Conservation (phyloP, 2,329 filamentous ascomycete genomes). For the Rhynchosporium agropyri region DNA sequence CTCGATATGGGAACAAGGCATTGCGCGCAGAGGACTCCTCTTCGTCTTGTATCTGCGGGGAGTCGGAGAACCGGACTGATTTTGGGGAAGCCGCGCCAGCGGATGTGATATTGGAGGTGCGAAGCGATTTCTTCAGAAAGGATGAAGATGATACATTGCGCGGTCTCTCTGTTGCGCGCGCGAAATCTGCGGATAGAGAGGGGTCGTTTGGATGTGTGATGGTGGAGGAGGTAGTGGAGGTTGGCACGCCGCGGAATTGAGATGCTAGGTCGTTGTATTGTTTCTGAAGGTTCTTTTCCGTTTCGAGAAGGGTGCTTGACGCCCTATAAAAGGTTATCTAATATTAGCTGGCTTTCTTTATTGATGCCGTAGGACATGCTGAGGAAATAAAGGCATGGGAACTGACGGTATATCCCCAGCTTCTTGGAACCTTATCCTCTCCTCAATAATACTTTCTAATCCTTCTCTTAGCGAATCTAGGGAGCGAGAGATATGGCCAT, state of each 20-base stretch:
- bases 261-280: slow-evolving; percentile 77
- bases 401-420: slow-evolving; percentile 64
- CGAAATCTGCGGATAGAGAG: slow-evolving; percentile 63
- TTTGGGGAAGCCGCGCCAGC: slow-evolving; percentile 53
- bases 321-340: slow-evolving; percentile 32
- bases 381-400: slow-evolving; percentile 3
- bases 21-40: slow-evolving; percentile 48
- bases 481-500: slow-evolving; percentile 86
- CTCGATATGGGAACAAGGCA: slow-evolving; percentile 69
- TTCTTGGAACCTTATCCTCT: slow-evolving; percentile 65
- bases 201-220: slow-evolving; percentile 67
- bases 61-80: slow-evolving; percentile 85
- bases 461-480: slow-evolving; percentile 85
- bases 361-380: neutral
- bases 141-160: slow-evolving; percentile 49
- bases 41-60: slow-evolving; percentile 46
- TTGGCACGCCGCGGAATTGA: slow-evolving; percentile 73
- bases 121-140: slow-evolving; percentile 43
- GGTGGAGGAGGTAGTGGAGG: slow-evolving; percentile 52
- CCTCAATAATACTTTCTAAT: slow-evolving; percentile 67
- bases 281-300: slow-evolving; percentile 68
- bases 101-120: slow-evolving; percentile 34
- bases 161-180: slow-evolving; percentile 53
- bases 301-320: slow-evolving; percentile 59
- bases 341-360: slow-evolving; percentile 17